These are phyloP conservation scores for Wickerhamomyces chaumierensis DNA, from an alignment of 805 yeast genomes.

Conservation along the genomic window DNA sequence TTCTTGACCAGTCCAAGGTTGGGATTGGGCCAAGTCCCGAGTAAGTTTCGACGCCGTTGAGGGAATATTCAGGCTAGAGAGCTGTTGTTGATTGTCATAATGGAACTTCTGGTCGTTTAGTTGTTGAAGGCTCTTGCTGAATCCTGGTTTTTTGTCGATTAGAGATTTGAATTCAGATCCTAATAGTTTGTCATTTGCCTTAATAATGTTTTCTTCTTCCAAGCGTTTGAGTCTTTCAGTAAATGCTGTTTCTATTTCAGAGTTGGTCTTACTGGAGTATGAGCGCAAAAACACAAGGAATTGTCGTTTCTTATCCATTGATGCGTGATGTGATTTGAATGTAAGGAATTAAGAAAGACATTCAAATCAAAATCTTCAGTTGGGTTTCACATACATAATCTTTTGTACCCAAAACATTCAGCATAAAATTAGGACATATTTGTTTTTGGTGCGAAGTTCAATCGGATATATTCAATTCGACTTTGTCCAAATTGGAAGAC, in stretches of 20 bases:
- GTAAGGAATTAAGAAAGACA: no score
- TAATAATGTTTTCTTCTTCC: constrained; percentile 11
- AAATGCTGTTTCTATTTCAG: constrained; percentile 13
- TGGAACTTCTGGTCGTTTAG: constrained; percentile 26
- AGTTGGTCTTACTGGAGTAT: not conserved
- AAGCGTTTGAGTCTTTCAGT: constrained; percentile 17
- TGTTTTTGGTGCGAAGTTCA: no score
- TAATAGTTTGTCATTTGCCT: constrained; percentile 17
- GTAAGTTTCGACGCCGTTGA: constrained; percentile 30
- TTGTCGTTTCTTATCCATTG: no score
- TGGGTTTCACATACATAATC: no score
- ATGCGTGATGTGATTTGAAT: no score
- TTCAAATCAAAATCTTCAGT: no score
- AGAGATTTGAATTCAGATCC: constrained; percentile 12
- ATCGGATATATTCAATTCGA: no score
- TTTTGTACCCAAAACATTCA: no score
- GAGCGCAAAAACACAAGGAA: not conserved
- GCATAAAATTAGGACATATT: no score
- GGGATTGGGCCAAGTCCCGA: constrained; percentile 35
- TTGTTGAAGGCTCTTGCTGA: constrained; percentile 18
- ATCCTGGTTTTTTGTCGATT: constrained; percentile 14
- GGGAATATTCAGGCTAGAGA: constrained; percentile 33
- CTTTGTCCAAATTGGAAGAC: no score
- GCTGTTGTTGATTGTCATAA: constrained; percentile 25
- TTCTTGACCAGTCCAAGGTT: constrained; percentile 55